Base-by-base conservation (phyloP, 164 flowering plant species). In the Brasenia schreberi region DNA sequence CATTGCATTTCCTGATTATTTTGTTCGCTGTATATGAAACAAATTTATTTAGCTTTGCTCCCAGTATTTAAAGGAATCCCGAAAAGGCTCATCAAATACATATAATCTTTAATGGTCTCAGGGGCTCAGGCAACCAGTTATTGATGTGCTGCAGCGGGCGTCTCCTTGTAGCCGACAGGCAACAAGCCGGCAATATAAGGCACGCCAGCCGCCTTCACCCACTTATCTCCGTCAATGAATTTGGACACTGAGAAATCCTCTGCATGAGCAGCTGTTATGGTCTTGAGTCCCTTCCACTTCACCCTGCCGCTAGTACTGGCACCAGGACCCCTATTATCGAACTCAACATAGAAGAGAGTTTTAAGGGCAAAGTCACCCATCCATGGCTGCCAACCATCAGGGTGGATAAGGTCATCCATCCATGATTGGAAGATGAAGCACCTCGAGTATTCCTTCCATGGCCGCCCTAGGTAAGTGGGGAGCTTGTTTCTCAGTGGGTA, bases 371-470 rank as follows among this genome's bases (percentile, higher is more conserved):
- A 83, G 5, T 62, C 43, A 0, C 77, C 89, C 62, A 45, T 6
- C 95, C 95, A 88, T 0, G 81, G 81, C 45, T 76, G 1, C 87
- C 87, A 88, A 0, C 95, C 95, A 0, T 75, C 69, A 0, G 87
- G 83, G 14, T 75, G 67, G 43, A 88, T 81, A 63, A 80, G 45
- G 45, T 83, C 87, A 1, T 75, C 85, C 5, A 88, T 73, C 33
- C 66, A 19, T 5, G 76, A 42, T 7, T 73, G 19, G 75, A 77
- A 75, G 64, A 77, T 65, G 11, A 80, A 65, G 17, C 78, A 71
- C 23, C 80, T 67, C 3, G 83, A 76, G 66, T 42, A 80, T 61
- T 75, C 71, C 70, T 80, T 77, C 83, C 79, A 75, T 16, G 83
- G 83, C 7, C 83, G 68, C 42, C 83, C 83, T 1, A 80, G 71